Conservation (phyloP, 768 basidiomycete genomes). For the Serpula lacrymans region DNA sequence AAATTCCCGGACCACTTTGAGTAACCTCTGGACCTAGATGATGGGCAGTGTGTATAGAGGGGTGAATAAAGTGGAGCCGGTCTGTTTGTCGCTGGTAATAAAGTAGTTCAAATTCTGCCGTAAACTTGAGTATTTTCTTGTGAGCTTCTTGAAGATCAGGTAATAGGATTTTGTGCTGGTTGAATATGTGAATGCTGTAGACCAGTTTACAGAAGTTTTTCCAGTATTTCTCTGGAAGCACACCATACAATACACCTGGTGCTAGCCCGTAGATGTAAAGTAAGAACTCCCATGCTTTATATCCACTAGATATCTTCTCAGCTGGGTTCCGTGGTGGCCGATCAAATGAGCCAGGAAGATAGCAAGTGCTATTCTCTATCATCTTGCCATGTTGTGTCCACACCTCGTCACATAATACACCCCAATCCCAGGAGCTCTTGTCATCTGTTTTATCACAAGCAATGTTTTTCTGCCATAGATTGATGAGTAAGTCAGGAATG, state of each 20-base stretch:
- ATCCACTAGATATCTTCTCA: too few relatives aligned
- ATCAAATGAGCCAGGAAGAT: constrained; percentile 11
- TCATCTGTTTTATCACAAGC: constrained; percentile 10
- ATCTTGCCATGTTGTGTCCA: constrained; percentile 18
- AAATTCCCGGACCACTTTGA: constrained; percentile 19
- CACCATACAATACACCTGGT: constrained; percentile 22
- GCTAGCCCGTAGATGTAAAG: constrained; percentile 32
- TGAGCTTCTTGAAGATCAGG: constrained; percentile 10
- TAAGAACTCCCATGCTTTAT: constrained; percentile 32
- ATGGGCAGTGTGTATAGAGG: constrained; percentile 16
- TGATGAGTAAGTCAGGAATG: constrained; percentile 17
- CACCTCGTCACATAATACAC: constrained; percentile 11
- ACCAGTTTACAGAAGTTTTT: constrained; percentile 22
- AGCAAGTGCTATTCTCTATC: constrained; percentile 10
- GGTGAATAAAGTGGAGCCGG: constrained; percentile 25
- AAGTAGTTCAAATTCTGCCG: constrained; percentile 21
- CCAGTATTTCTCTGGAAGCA: constrained; percentile 28
- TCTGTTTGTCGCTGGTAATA: constrained; percentile 19
- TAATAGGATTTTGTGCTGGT: constrained; percentile 10
- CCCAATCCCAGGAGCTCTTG: constrained; percentile 16
- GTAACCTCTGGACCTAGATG: constrained; percentile 20
- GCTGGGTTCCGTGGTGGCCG: constrained; percentile 15
- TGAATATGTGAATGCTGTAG: constrained; percentile 11
- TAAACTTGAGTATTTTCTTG: constrained; percentile 16
- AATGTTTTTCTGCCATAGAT: constrained; percentile 20